These are phyloP conservation scores for Tuber calosporum DNA, from an alignment of 495 filamentous ascomycete species.

Conservation along the genomic window DNA sequence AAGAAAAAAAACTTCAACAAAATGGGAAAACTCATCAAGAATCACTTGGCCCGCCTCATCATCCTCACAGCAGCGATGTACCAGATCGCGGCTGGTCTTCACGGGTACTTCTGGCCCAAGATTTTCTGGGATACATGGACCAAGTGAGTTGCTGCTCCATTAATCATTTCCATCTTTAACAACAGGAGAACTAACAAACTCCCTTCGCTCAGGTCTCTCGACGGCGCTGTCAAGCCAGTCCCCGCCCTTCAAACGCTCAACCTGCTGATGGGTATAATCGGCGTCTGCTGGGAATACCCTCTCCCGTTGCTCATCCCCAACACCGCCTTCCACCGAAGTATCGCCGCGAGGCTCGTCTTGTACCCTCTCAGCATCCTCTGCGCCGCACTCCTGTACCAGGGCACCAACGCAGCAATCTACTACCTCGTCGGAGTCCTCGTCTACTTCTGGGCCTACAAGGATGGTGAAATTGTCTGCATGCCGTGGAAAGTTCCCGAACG, in stretches of 20 bases:
- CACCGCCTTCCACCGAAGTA: slow-evolving; percentile 69
- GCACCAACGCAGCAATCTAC: slow-evolving; percentile 84
- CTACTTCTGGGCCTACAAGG: slow-evolving; percentile 95
- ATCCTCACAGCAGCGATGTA: slow-evolving; percentile 77
- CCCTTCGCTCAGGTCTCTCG: slow-evolving; percentile 53
- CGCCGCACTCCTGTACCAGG: slow-evolving; percentile 78
- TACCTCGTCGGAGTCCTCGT: slow-evolving; percentile 78
- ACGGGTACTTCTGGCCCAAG: slow-evolving; percentile 97
- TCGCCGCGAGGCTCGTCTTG: slow-evolving; percentile 74
- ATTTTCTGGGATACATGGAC: slow-evolving; percentile 97
- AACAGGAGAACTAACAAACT: slow-evolving; percentile 16
- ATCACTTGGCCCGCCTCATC: slow-evolving; percentile 94
- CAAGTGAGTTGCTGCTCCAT: slow-evolving; percentile 45
- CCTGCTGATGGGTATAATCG: slow-evolving; percentile 75
- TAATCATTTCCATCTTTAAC: background rate
- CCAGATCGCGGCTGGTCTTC: slow-evolving; percentile 74
- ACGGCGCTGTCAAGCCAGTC: slow-evolving; percentile 73
- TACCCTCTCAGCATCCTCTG: slow-evolving; percentile 74
- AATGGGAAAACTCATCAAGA: slow-evolving; percentile 98
- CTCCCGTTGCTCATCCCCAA: slow-evolving; percentile 57
- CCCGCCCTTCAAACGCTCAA: slow-evolving; percentile 93
- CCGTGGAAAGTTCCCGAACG: slow-evolving; percentile 41
- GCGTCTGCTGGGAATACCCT: slow-evolving; percentile 88
- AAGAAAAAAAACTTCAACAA: slow-evolving; percentile 34
- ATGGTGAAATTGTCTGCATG: slow-evolving; percentile 61